Conservation (phyloP, 305 asterid species). For the Fraxinus platypoda region DNA sequence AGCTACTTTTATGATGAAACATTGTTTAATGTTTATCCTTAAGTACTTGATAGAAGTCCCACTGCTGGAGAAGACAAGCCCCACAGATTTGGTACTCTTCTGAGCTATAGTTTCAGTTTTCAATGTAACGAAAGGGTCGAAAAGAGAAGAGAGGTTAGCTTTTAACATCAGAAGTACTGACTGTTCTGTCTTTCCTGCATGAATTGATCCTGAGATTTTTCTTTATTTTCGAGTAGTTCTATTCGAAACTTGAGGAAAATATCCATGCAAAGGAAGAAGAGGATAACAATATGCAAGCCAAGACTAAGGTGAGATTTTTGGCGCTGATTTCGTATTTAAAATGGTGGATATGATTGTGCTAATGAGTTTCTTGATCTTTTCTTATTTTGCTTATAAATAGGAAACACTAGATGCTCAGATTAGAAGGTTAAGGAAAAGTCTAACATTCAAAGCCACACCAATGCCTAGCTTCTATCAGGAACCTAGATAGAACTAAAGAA, state of each 20-base stretch:
- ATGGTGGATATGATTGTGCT: not conserved
- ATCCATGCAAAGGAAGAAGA: constrained; percentile 91
- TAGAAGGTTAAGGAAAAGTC: constrained; percentile 72
- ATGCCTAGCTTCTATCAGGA: constrained; percentile 98
- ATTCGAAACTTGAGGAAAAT: constrained; percentile 91
- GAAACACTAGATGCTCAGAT: constrained; percentile 88
- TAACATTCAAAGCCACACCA: constrained; percentile 92
- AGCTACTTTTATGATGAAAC: not conserved
- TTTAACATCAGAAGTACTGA: constrained; percentile 17
- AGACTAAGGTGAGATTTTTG: constrained; percentile 50
- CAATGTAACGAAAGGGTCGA: constrained; percentile 94
- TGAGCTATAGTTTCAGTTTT: constrained; percentile 75
- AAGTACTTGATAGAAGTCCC: constrained; percentile 54
- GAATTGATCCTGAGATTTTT: constrained; percentile 19
- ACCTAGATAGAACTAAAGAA: constrained; percentile 87
- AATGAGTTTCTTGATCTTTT: constrained; percentile 12
- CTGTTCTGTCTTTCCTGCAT: not conserved
- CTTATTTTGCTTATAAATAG: constrained; percentile 37
- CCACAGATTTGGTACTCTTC: constrained; percentile 69
- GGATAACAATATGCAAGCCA: constrained; percentile 69
- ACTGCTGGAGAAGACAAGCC: constrained; percentile 60
- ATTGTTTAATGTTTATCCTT: constrained; percentile 41
- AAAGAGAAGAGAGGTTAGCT: constrained; percentile 81
- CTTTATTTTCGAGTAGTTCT: constrained; percentile 52
- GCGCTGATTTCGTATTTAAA: constrained; percentile 4